Conservation (phyloP, 2,329 filamentous ascomycete species). For the Cladosporium sp. region DNA sequence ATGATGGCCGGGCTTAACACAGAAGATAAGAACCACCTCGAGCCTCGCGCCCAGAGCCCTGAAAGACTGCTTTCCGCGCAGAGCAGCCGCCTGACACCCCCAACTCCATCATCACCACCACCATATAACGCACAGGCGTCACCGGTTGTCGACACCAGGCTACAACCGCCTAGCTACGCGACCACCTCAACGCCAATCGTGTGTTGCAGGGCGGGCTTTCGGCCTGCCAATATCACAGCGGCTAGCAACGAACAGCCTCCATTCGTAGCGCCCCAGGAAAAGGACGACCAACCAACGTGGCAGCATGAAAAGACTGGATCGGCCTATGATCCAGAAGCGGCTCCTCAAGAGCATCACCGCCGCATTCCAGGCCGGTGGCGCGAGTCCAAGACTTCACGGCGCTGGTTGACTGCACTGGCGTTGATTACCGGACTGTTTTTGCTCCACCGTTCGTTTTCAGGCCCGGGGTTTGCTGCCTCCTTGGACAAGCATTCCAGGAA, state of each 20-base stretch:
- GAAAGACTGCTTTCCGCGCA: too few species aligned
- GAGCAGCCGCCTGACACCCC: not conserved
- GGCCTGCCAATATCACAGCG: not conserved
- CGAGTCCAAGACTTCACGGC: not conserved
- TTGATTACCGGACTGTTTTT: not conserved
- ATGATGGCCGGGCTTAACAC: too few species aligned
- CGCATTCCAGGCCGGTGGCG: not conserved
- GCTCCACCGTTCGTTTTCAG: not conserved
- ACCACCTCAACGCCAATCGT: not conserved
- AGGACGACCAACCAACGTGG: not conserved
- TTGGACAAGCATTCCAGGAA: not conserved
- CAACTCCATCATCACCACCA: not conserved
- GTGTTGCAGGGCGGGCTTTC: conserved; percentile 3
- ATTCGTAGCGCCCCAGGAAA: not conserved
- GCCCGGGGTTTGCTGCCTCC: too few species aligned
- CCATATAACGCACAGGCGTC: not conserved
- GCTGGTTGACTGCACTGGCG: not conserved
- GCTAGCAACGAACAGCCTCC: not conserved
- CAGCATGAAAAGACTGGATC: not conserved
- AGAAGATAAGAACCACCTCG: too few species aligned
- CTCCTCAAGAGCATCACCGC: not conserved
- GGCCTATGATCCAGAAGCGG: not conserved
- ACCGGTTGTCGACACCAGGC: not conserved
- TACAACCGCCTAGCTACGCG: not conserved
- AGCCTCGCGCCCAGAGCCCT: too few species aligned